Evolutionary conservation across 768 basidiomycete species (phyloP), one percentile per base, ranked within the genome.

Genomic region (Tricholoma terreum): DNA sequence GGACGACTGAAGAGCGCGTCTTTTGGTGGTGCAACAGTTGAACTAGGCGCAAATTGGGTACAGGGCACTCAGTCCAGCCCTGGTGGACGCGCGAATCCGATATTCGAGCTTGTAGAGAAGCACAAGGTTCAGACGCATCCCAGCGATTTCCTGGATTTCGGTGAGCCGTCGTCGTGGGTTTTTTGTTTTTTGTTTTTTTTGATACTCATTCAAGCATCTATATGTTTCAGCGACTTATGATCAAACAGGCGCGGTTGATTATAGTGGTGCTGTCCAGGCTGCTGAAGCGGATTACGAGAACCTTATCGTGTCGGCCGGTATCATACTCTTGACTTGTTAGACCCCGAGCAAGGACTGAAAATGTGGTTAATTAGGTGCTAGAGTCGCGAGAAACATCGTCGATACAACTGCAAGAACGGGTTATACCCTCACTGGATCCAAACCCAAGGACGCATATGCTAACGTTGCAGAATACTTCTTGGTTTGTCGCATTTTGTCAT

Each of bases 41-140:
- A 89, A 66, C 66, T 76, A 27, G 84, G 84, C 40, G 76, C 85
- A 6, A 85, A 84, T 59, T 87, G 85, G 84, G 71, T 87, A 31
- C 84, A 82, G 55, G 81, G 75, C 8, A 74, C 72, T 0, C 81
- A 82, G 56, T 65, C 69, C 2, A 78, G 72, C 1, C 73, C 77
- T 21, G 62, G 75, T 33, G 84, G 83, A 2, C 73, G 77, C 27
- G 73, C 75, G 6, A 89, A 89, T 63, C 87, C 87, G 1, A 82
- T 89, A 14, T 81, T 79, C 65, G 68, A 69, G 17, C 73, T 89
- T 49, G 84, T 81, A 22, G 71, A 77, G 64, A 84, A 85, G 61
- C 80, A 86, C 60, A 74, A 77, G 30, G 58, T 87, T 17, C 70
- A 71, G 54, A 81, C 79, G 0, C 72, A 67, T 36, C 70, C 69